Conservation (phyloP, 2,329 filamentous ascomycete species). For the Beauveria brongniartii region DNA sequence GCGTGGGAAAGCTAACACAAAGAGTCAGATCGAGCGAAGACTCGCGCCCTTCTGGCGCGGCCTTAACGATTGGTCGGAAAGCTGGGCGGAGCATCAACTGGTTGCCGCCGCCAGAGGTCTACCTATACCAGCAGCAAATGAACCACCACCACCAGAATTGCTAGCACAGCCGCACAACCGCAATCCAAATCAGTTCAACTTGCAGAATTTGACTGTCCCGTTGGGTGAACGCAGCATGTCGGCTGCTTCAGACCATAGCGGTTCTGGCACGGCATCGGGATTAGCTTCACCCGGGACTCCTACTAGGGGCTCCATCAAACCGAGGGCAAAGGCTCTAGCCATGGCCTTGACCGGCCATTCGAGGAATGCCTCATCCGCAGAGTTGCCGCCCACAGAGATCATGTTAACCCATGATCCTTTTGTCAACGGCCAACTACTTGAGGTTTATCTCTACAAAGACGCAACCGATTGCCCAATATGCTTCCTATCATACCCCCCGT, state of each 20-base stretch:
- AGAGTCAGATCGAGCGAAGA: constrained; percentile 72
- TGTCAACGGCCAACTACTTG: constrained; percentile 88
- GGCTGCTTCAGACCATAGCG: constrained; percentile 61
- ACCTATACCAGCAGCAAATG: constrained; percentile 74
- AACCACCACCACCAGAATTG: constrained; percentile 64
- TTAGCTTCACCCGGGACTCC: constrained; percentile 42
- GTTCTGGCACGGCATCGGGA: constrained; percentile 51
- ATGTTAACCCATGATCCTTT: constrained; percentile 73
- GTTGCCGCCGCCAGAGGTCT: constrained; percentile 80
- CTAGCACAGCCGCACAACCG: constrained; percentile 33
- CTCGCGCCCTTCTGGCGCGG: constrained; percentile 95
- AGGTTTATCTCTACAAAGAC: constrained; percentile 90
- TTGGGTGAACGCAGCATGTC: constrained; percentile 72
- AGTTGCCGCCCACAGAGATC: constrained; percentile 71
- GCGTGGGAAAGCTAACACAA: not conserved
- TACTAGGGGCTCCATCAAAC: constrained; percentile 58
- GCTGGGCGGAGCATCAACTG: constrained; percentile 94
- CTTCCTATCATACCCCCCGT: constrained; percentile 90
- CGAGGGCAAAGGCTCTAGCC: constrained; percentile 81
- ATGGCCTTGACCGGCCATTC: constrained; percentile 68
- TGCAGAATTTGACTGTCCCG: constrained; percentile 70
- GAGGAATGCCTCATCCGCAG: constrained; percentile 62
- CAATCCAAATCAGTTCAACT: constrained; percentile 27
- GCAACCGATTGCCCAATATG: constrained; percentile 90
- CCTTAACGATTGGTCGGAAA: constrained; percentile 77